These are phyloP conservation scores for Piromyces finnis DNA, from an alignment of 192 early-diverging fungal species.

Conservation along the genomic window DNA sequence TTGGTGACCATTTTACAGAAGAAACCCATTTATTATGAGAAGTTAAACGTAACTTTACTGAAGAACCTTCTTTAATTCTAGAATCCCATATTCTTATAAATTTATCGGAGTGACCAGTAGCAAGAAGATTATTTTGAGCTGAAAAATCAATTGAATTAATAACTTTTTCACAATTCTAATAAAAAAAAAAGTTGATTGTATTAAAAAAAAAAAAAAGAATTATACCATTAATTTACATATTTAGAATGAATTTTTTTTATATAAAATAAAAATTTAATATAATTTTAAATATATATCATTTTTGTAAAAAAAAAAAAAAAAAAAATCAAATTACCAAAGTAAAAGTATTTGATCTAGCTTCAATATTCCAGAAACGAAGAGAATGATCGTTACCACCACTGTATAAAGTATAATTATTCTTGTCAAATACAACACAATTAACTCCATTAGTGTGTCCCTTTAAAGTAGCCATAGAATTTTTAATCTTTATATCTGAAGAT, in stretches of 20 bases:
- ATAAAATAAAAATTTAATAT: too few species aligned
- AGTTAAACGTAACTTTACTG: constrained; percentile 56
- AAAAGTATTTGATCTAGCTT: constrained; percentile 43
- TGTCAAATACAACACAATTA: constrained; percentile 50
- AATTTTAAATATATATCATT: too few species aligned
- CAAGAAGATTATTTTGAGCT: constrained; percentile 42
- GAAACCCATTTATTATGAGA: constrained; percentile 76
- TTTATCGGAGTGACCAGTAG: constrained; percentile 75
- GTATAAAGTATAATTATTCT: constrained; percentile 46
- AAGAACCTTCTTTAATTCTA: constrained; percentile 49
- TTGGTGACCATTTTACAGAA: constrained; percentile 65
- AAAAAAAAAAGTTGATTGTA: neutral
- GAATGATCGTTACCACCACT: constrained; percentile 89
- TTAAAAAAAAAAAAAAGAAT: too few species aligned
- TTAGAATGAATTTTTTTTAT: too few species aligned
- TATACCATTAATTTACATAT: too few species aligned
- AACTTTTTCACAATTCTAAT: constrained; percentile 69
- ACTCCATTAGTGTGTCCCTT: constrained; percentile 66
- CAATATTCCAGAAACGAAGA: constrained; percentile 77
- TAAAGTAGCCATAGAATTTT: constrained; percentile 6
- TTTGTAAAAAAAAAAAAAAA: too few species aligned
- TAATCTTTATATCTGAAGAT: neutral
- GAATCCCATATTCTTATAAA: constrained; percentile 81
- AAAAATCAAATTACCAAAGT: too few species aligned
- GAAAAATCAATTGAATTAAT: constrained; percentile 61